These are phyloP conservation scores for Tolypocladium tundrense DNA, from an alignment of 2,329 filamentous ascomycete genomes.

Conservation along the genomic window DNA sequence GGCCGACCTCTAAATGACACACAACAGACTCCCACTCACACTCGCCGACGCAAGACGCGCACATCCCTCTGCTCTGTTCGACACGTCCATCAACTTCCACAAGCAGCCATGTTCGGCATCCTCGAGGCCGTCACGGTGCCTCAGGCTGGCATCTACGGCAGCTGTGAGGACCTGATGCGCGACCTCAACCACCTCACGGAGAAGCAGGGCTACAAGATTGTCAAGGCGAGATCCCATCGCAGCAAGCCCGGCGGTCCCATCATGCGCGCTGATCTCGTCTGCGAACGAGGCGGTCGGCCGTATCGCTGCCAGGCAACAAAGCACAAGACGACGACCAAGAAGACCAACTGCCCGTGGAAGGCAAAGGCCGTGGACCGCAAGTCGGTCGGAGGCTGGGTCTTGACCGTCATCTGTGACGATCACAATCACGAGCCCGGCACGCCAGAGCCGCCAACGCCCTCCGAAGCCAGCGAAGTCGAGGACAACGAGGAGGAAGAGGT, in stretches of 20 bases:
- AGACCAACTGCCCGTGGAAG: conserved; percentile 35
- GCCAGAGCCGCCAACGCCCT: conserved; percentile 28
- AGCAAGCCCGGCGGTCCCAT: conserved; percentile 29
- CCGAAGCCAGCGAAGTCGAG: conserved; percentile 21
- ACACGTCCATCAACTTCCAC: conserved; percentile 9
- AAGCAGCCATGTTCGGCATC: conserved; percentile 30
- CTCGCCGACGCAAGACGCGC: conserved; percentile 2
- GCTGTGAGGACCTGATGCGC: conserved; percentile 31
- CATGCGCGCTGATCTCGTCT: conserved; percentile 34
- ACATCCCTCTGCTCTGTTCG: conserved; percentile 14
- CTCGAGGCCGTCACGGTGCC: conserved; percentile 28
- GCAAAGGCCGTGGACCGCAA: conserved; percentile 34
- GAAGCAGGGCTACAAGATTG: conserved; percentile 35
- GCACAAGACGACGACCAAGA: conserved; percentile 35
- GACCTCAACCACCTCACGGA: conserved; percentile 29
- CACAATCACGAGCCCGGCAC: conserved; percentile 35
- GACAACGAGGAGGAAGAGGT: conserved; percentile 17
- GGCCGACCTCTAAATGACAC: conserved; percentile 8
- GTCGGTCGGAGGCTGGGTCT: conserved; percentile 31
- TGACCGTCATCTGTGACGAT: conserved; percentile 32
- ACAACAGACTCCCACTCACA: conserved; percentile 6
- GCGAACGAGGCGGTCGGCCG: conserved; percentile 31
- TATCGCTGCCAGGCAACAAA: conserved; percentile 34
- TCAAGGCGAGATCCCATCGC: conserved; percentile 33
- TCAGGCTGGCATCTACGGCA: conserved; percentile 23